Evolutionary conservation across 169 alveolate species (phyloP).

Genomic region (Perkinsus marinus): DNA sequence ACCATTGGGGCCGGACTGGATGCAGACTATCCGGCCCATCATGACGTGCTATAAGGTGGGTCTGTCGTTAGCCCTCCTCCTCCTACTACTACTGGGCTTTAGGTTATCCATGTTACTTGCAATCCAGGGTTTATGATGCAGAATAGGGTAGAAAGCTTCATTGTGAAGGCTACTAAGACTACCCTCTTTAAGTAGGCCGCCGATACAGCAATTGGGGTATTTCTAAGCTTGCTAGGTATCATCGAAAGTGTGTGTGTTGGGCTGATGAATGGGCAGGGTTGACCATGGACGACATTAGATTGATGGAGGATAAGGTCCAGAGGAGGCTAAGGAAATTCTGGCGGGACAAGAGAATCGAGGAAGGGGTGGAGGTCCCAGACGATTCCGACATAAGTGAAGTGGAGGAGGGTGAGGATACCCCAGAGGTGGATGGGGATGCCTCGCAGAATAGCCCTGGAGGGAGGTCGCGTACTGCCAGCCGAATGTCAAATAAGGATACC

Average conservation of each 20-base stretch:
- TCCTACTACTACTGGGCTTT: neutral
- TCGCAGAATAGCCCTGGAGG: neutral
- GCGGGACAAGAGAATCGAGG: neutral
- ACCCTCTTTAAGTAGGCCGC: neutral
- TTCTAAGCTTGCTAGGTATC: constrained; percentile 5
- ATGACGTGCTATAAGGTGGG: constrained; percentile 37
- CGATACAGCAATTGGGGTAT: neutral
- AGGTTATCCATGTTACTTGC: neutral
- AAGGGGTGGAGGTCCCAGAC: neutral
- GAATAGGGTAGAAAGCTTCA: neutral
- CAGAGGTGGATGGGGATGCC: neutral
- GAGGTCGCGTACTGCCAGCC: neutral
- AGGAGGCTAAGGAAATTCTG: constrained; percentile 5
- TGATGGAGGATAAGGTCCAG: constrained; percentile 33
- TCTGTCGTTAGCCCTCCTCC: too few relatives aligned
- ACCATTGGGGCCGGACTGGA: constrained; percentile 11
- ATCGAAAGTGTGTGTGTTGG: constrained; percentile 31
- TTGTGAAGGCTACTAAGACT: neutral
- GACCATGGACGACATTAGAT: constrained; percentile 22
- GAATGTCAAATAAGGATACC: neutral
- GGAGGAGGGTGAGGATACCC: neutral
- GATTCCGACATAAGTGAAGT: neutral
- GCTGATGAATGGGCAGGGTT: constrained; percentile 42
- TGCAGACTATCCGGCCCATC: constrained; percentile 2
- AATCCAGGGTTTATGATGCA: neutral